phyloP scores from a whole-genome alignment of 805 yeast species.

The Lachancea lanzarotensis region DNA sequence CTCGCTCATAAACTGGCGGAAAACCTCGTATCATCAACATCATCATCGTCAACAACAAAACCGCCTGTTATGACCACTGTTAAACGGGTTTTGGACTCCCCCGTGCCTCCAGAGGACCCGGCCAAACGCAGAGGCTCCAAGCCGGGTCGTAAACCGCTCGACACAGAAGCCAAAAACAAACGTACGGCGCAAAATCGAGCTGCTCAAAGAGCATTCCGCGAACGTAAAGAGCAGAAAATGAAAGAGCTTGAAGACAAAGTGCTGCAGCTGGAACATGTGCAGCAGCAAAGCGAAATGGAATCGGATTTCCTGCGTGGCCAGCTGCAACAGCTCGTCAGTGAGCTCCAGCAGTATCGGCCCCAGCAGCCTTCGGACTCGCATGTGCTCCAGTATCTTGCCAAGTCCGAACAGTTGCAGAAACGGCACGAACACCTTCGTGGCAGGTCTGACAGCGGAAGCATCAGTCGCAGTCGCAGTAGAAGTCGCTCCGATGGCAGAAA shows the following conservation, averaged over 20 bases:
- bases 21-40: too few relatives aligned
- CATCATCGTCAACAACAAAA: too few relatives aligned
- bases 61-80: conserved; percentile 2
- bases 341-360: conserved; percentile 56
- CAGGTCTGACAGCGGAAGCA: neutral
- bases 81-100: conserved; percentile 6
- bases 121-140: conserved; percentile 34
- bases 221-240: conserved; percentile 84
- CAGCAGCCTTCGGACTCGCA: conserved; percentile 26
- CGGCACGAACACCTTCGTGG: neutral
- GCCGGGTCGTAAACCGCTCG: conserved; percentile 78
- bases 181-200: conserved; percentile 96
- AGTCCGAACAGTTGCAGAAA: conserved; percentile 10
- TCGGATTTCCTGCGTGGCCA: conserved; percentile 68
- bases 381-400: conserved; percentile 21
- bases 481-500: conserved; percentile 4
- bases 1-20: too few relatives aligned
- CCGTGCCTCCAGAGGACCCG: conserved; percentile 4
- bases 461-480: conserved; percentile 4
- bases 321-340: conserved; percentile 65
- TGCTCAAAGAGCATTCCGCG: conserved; percentile 96
- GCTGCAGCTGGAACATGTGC: conserved; percentile 60
- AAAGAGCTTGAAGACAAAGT: conserved; percentile 80
- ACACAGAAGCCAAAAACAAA: conserved; percentile 76
- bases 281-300: conserved; percentile 61